These are phyloP conservation scores for Magnusiomyces tetraspermus DNA, from an alignment of 1,139 yeast species.

Conservation along the genomic window DNA sequence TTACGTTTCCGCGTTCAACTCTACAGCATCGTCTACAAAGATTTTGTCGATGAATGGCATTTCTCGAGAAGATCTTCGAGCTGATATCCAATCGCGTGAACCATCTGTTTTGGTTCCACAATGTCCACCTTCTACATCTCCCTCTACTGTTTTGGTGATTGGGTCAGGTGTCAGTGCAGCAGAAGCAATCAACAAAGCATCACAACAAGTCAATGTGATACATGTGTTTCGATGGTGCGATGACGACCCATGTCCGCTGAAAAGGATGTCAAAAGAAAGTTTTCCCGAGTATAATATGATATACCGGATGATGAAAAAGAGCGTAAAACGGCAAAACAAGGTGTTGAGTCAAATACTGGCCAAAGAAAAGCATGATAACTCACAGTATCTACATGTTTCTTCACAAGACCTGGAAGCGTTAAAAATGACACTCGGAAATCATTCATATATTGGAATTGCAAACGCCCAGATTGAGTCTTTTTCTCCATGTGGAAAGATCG, in stretches of 20 bases:
- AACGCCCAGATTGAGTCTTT: conserved; percentile 22
- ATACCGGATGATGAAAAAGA: conserved; percentile 24
- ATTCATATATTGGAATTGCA: conserved; percentile 25
- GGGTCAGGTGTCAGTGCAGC: conserved; percentile 34
- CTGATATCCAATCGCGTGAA: conserved; percentile 9
- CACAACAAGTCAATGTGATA: conserved; percentile 13
- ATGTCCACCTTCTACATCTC: conserved; percentile 5
- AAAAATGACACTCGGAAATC: not conserved
- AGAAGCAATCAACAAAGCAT: conserved; percentile 23
- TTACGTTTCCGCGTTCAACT: not conserved
- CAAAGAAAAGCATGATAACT: not conserved
- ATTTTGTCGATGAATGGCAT: not conserved
- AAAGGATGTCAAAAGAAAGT: conserved; percentile 27
- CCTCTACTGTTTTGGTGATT: conserved; percentile 23
- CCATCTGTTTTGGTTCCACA: conserved; percentile 13
- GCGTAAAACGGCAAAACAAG: conserved; percentile 6
- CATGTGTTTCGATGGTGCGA: conserved; percentile 29
- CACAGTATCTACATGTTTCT: not conserved
- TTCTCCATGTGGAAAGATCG: conserved; percentile 17
- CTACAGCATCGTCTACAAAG: not conserved
- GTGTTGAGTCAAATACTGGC: not conserved
- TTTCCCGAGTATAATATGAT: conserved; percentile 31
- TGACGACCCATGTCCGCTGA: conserved; percentile 22
- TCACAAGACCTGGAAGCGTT: not conserved
- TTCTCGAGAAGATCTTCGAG: conserved; percentile 1